Evolutionary conservation across 2,329 filamentous ascomycete species (phyloP).

Genomic region (Exophiala lecanii-corni): DNA sequence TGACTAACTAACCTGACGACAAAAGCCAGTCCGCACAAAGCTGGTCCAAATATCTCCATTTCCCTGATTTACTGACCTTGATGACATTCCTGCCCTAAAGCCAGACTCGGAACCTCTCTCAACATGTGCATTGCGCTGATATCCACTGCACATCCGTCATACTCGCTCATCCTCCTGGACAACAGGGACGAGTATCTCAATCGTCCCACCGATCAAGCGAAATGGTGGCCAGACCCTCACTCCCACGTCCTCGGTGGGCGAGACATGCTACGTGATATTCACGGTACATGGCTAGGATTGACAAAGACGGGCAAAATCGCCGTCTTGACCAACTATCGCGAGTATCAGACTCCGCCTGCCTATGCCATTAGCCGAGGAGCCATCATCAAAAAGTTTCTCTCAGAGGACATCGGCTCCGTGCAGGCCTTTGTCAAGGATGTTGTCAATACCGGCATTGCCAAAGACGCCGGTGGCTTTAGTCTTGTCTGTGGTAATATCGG

Average conservation of each 20-base stretch:
- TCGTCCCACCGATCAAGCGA: conserved; percentile 55
- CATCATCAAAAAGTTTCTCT: conserved; percentile 58
- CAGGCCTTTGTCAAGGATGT: conserved; percentile 51
- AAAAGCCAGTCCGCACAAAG: too few species aligned
- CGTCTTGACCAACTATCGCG: conserved; percentile 61
- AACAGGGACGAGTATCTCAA: conserved; percentile 69
- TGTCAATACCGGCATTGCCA: conserved; percentile 50
- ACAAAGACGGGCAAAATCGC: conserved; percentile 58
- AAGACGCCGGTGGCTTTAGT: conserved; percentile 60
- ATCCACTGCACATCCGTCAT: conserved; percentile 70
- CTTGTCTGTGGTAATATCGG: conserved; percentile 55
- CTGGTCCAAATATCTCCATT: too few species aligned
- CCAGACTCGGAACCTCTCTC: background rate
- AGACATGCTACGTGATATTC: conserved; percentile 55
- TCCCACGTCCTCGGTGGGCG: conserved; percentile 56
- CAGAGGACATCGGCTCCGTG: conserved; percentile 39
- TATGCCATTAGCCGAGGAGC: conserved; percentile 51
- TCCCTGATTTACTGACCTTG: too few species aligned
- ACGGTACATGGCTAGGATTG: conserved; percentile 62
- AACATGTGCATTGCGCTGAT: conserved; percentile 73
- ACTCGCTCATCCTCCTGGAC: conserved; percentile 69
- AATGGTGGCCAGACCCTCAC: conserved; percentile 57
- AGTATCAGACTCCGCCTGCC: conserved; percentile 43
- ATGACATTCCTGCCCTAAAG: too few species aligned
- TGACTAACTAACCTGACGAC: too few species aligned